These are phyloP conservation scores for Papiliotrema nemorosa DNA, from an alignment of 1,284 basidiomycete genomes.

Conservation along the genomic window DNA sequence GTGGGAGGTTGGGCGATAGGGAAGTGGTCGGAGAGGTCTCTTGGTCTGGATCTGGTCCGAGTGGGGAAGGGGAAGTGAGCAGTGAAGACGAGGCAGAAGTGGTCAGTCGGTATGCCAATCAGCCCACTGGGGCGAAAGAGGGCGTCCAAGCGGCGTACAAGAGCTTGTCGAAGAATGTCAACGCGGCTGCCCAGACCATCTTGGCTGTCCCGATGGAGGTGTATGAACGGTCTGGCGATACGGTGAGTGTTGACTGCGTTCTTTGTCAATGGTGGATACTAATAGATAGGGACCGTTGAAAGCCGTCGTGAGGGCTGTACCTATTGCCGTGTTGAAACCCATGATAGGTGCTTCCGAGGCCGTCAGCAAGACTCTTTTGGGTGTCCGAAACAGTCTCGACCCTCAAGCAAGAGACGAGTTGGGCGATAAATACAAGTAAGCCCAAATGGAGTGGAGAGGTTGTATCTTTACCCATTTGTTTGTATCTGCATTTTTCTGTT, in stretches of 20 bases:
- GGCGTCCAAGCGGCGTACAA: conserved; percentile 87
- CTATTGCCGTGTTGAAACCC: conserved; percentile 90
- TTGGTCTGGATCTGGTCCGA: not conserved
- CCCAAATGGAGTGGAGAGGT: not conserved
- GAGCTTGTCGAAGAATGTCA: conserved; percentile 77
- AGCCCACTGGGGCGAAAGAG: conserved; percentile 76
- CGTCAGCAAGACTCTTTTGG: conserved; percentile 88
- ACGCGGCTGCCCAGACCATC: conserved; percentile 94
- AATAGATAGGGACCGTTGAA: conserved; percentile 71
- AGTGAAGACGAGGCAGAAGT: conserved; percentile 52
- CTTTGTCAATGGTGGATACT: not conserved
- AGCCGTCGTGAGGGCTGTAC: conserved; percentile 91
- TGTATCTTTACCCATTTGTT: not conserved
- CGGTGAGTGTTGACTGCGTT: conserved; percentile 56
- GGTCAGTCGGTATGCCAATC: conserved; percentile 85
- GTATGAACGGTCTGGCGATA: conserved; percentile 83
- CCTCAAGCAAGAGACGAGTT: conserved; percentile 72
- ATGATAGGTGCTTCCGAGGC: conserved; percentile 97
- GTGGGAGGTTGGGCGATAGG: conserved; percentile 53
- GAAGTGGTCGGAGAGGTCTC: conserved; percentile 17
- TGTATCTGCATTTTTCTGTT: not conserved
- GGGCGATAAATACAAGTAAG: conserved; percentile 78
- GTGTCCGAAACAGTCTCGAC: conserved; percentile 84
- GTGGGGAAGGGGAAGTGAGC: conserved; percentile 13
- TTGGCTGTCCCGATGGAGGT: conserved; percentile 99